These are phyloP conservation scores for Arctostaphylos glauca DNA, from an alignment of 148 eudicot genomes.

Conservation along the genomic window DNA sequence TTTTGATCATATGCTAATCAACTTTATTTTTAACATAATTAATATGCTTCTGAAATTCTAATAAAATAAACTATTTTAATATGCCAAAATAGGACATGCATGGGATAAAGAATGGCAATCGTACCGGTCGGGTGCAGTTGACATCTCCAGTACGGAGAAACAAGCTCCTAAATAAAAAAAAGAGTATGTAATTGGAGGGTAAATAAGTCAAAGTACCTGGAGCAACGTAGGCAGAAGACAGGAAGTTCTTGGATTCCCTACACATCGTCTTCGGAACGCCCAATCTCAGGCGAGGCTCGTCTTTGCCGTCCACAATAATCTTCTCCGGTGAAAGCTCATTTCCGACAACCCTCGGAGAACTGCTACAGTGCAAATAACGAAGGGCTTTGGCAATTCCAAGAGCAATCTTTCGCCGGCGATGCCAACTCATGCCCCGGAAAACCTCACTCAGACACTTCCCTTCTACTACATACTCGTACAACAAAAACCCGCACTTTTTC, in stretches of 20 bases:
- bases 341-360: slow-evolving; percentile 33
- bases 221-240: slow-evolving; percentile 59
- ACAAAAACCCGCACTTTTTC: slow-evolving; percentile 43
- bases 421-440: slow-evolving; percentile 50
- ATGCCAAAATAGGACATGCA: too few relatives aligned
- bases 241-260: slow-evolving; percentile 37
- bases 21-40: too few relatives aligned
- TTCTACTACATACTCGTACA: slow-evolving; percentile 43
- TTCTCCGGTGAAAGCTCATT: slow-evolving; percentile 59
- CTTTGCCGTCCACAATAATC: slow-evolving; percentile 42
- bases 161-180: too few relatives aligned
- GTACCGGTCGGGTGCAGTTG: too few relatives aligned
- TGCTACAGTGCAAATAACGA: slow-evolving; percentile 44
- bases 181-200: neutral
- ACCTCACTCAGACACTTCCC: slow-evolving; percentile 56
- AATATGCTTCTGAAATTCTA: too few relatives aligned
- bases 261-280: slow-evolving; percentile 30
- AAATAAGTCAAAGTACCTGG: slow-evolving; percentile 55
- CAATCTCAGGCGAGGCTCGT: slow-evolving; percentile 51
- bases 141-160: too few relatives aligned
- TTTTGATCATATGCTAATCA: too few relatives aligned
- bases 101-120: too few relatives aligned
- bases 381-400: slow-evolving; percentile 67
- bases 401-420: slow-evolving; percentile 41
- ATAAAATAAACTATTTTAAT: too few relatives aligned